Evolutionary conservation across 2,329 filamentous ascomycete genomes (phyloP).

Genomic region (Cercospora sp.): DNA sequence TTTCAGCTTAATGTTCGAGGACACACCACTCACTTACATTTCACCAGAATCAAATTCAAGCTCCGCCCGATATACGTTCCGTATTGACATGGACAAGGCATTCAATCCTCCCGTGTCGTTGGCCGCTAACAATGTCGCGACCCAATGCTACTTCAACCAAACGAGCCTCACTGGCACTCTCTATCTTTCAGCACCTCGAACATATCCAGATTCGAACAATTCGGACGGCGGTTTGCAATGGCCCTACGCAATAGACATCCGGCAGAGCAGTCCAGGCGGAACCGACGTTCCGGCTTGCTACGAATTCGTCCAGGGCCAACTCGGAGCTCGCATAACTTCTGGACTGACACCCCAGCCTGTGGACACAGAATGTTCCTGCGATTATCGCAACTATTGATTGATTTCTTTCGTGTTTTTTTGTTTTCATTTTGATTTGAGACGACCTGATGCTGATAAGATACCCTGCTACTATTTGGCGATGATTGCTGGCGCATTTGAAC

Average conservation of each 20-base stretch:
- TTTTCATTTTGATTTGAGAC: slow-evolving; percentile 1
- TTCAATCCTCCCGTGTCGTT: slow-evolving; percentile 53
- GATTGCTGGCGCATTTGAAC: background rate
- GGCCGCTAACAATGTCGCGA: slow-evolving; percentile 47
- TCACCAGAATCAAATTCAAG: slow-evolving; percentile 45
- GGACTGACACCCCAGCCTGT: slow-evolving; percentile 40
- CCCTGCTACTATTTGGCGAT: slow-evolving; percentile 6
- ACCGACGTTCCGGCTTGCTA: slow-evolving; percentile 57
- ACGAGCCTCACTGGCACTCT: slow-evolving; percentile 59
- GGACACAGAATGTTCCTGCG: slow-evolving; percentile 46
- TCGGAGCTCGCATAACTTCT: slow-evolving; percentile 41
- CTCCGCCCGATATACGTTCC: slow-evolving; percentile 61
- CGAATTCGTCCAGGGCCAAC: slow-evolving; percentile 41
- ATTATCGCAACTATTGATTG: slow-evolving; percentile 46
- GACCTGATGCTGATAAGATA: slow-evolving; percentile 16
- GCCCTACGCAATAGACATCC: slow-evolving; percentile 60
- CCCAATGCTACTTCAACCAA: slow-evolving; percentile 59
- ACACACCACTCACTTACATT: slow-evolving; percentile 52
- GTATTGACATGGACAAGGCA: slow-evolving; percentile 53
- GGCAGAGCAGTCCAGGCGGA: slow-evolving; percentile 53
- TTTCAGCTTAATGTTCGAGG: slow-evolving; percentile 58
- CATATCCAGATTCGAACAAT: slow-evolving; percentile 21
- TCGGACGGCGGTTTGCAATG: slow-evolving; percentile 42
- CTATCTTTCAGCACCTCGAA: slow-evolving; percentile 45
- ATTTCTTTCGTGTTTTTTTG: background rate